Percentiles rank a stretch among this genome's conserved stretches.
Conservation (phyloP, 1,284 basidiomycete species). For the Apiotrichum siamense region DNA sequence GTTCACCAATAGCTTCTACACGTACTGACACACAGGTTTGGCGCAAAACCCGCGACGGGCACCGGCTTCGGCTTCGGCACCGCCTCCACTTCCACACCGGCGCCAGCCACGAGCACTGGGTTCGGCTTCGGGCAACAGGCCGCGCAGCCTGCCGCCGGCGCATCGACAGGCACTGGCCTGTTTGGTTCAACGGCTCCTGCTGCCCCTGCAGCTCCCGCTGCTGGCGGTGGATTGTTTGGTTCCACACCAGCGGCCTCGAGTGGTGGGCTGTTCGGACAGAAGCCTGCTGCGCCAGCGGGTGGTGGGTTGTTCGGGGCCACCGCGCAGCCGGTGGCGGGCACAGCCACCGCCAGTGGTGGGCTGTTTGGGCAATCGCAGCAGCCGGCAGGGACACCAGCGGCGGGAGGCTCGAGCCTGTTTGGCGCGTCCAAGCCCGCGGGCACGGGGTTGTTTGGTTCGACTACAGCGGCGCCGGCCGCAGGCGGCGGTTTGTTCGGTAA, state of each 20-base stretch:
- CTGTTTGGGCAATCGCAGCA: slow-evolving; percentile 15
- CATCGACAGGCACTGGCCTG: not conserved
- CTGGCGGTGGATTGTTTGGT: slow-evolving; percentile 15
- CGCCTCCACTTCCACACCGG: not conserved
- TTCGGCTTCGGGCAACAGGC: not conserved
- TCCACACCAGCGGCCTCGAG: not conserved
- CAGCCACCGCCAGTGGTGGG: not conserved
- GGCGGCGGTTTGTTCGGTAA: slow-evolving; percentile 13
- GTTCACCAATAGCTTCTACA: slow-evolving; percentile 2
- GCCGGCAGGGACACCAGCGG: slow-evolving; percentile 9
- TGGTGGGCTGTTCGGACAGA: not conserved
- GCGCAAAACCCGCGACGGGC: slow-evolving; percentile 6
- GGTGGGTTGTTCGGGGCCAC: slow-evolving; percentile 12
- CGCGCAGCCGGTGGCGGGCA: too few species aligned
- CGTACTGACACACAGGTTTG: not conserved
- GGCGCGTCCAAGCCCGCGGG: slow-evolving; percentile 1
- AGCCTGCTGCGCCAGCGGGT: slow-evolving; percentile 11
- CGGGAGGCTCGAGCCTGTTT: not conserved
- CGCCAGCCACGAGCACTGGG: not conserved
- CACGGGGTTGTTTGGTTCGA: slow-evolving; percentile 20
- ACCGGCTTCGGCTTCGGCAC: slow-evolving; percentile 18
- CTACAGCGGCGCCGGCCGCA: slow-evolving; percentile 8
- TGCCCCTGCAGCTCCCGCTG: slow-evolving; percentile 1
- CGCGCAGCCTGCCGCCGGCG: not conserved
- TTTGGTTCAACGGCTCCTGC: slow-evolving; percentile 21